phyloP scores from a whole-genome alignment of 129 eudicot genomes.

The Flaveria sonorensis region DNA sequence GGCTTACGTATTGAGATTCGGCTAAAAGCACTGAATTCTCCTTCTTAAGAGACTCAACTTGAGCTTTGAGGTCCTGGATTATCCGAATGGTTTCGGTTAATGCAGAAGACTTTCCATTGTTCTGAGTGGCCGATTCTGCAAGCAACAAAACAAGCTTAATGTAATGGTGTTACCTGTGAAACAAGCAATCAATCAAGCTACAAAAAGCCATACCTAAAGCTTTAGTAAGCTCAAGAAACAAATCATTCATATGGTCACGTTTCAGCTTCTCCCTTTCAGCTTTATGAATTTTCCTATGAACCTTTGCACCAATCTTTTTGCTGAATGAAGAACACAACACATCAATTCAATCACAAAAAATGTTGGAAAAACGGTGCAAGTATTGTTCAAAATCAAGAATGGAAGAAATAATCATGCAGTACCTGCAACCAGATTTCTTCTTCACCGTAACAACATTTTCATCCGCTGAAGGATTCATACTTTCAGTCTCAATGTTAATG shows the following conservation, averaged over 20 bases:
- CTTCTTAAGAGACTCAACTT: constrained; percentile 65
- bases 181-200: not conserved
- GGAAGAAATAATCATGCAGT: not conserved
- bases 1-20: constrained; percentile 78
- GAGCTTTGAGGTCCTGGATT: constrained; percentile 53
- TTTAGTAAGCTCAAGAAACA: constrained; percentile 53
- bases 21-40: constrained; percentile 69
- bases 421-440: constrained; percentile 38
- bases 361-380: no score
- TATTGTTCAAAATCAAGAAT: not conserved
- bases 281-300: constrained; percentile 65
- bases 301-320: constrained; percentile 51
- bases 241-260: constrained; percentile 72
- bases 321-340: constrained; percentile 16
- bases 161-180: not conserved
- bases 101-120: constrained; percentile 66
- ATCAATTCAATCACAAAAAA: not conserved
- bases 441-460: constrained; percentile 11
- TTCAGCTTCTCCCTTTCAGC: constrained; percentile 86
- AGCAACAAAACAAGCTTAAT: not conserved
- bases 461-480: constrained; percentile 16
- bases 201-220: constrained; percentile 51
- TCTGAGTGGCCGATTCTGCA: constrained; percentile 51
- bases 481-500: not conserved
- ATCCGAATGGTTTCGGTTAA: constrained; percentile 61